phyloP scores from a whole-genome alignment of 2,329 filamentous ascomycete species.

The Phoma sp. region DNA sequence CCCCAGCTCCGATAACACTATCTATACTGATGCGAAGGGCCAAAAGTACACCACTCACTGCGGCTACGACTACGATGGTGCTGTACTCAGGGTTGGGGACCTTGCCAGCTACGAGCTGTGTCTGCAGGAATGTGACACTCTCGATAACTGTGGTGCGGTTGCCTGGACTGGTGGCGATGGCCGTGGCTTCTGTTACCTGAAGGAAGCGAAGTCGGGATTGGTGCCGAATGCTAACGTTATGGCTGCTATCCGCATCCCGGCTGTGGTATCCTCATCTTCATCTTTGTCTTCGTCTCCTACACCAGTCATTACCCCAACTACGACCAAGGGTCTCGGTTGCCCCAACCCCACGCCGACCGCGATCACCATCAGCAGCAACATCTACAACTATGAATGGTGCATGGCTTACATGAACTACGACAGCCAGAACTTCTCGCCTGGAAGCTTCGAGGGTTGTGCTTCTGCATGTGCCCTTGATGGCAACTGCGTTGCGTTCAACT shows the following conservation, averaged over 20 bases:
- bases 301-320: neutral
- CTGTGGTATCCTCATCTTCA: neutral
- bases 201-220: neutral
- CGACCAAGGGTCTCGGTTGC: neutral
- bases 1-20: neutral
- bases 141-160: neutral
- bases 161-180: conserved; percentile 1
- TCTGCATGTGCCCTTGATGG: neutral
- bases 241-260: neutral
- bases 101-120: conserved; percentile 1
- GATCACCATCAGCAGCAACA: neutral
- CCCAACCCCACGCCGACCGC: neutral
- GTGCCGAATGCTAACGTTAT: neutral
- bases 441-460: neutral
- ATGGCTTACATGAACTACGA: neutral
- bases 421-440: neutral
- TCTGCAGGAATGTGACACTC: conserved; percentile 1
- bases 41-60: neutral
- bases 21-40: neutral
- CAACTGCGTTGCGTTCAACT: neutral
- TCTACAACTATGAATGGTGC: conserved; percentile 1
- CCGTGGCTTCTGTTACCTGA: conserved; percentile 3
- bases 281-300: neutral
- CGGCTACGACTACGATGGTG: neutral
- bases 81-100: neutral